Evolutionary conservation across 2,329 filamentous ascomycete species (phyloP), one percentile per base, ranked within the genome.

Genomic region (Aspergillus niger): DNA sequence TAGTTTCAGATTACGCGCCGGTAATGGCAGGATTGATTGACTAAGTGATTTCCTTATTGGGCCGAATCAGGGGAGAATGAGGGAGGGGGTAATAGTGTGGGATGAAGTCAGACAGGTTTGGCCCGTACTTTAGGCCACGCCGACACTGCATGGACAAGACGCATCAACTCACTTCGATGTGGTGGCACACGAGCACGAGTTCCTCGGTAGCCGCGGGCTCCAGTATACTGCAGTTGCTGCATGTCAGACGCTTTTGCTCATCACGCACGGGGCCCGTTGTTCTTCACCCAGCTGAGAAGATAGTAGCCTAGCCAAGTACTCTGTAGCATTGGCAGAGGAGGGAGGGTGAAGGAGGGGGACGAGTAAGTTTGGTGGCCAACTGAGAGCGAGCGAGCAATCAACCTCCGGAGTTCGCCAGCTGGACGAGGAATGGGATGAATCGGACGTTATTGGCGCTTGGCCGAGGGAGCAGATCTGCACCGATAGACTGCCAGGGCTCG

Each of bases 401-500:
- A 17, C 41, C 53, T 54, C 51, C 36, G 39, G 47, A 32, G 39
- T 20, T 7, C n/a, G 30, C n/a, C 24, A 44, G 24, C 52, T 55
- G 53, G 26, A 17, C 28, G 32, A 36, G 5, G 2, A 28, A 26
- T 10, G 8, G n/a, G n/a, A 26, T 36, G 10, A 4, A n/a, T 11
- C 39, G 24, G 32, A 6, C 22, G 3, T 47, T 41, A 47, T 55
- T 47, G 53, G 53, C 15, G 39, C 24, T 30, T 28, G 26, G 28
- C 39, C 24, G 47, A 36, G 32, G 30, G 24, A 22, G 15, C 26
- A n/a, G 53, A 55, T 55, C 53, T 55, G 53, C 53, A 55, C 22
- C 39, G 43, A 55, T 55, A 44, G 53, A 32, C n/a, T 53, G 32
- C 32, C 39, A 43, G 39, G 51, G 51, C 51, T 43, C 53, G 53